phyloP scores from a whole-genome alignment of 352 stramenopile genomes.

The Phytophthora sp. region DNA sequence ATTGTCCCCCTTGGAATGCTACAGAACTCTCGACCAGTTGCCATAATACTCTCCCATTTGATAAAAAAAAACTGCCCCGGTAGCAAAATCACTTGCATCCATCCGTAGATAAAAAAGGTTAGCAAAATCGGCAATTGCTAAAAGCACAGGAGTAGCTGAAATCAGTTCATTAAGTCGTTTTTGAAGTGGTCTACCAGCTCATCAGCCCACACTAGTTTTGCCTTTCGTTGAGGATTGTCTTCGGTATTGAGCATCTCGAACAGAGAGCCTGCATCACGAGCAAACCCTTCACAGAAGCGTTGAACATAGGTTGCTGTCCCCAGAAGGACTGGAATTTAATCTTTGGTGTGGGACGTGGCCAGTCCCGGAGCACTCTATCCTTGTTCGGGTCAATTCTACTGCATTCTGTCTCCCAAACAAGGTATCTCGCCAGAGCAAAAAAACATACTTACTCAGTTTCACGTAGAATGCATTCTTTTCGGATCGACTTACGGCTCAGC shows the following conservation, averaged over 20 bases:
- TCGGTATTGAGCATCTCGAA: slow-evolving; percentile 19
- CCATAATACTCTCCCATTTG: slow-evolving; percentile 9
- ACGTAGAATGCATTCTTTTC: slow-evolving; percentile 23
- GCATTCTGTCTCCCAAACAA: slow-evolving; percentile 24
- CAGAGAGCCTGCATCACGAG: slow-evolving; percentile 9
- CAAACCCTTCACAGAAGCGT: slow-evolving; percentile 19
- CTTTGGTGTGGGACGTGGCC: slow-evolving; percentile 18
- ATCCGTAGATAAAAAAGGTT: too few relatives aligned
- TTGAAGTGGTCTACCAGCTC: neutral
- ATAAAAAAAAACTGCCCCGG: slow-evolving; percentile 23
- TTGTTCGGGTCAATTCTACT: slow-evolving; percentile 34
- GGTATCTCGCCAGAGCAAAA: slow-evolving; percentile 30
- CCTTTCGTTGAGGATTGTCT: neutral
- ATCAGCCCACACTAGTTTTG: neutral
- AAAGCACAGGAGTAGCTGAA: slow-evolving; percentile 14
- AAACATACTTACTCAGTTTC: slow-evolving; percentile 34
- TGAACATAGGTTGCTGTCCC: slow-evolving; percentile 18
- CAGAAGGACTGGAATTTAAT: slow-evolving; percentile 16
- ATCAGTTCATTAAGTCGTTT: slow-evolving; percentile 1
- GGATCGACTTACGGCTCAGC: slow-evolving; percentile 12
- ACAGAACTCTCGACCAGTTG: slow-evolving; percentile 4
- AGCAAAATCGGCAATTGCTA: neutral
- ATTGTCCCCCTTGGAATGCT: slow-evolving; percentile 3
- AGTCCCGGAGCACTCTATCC: slow-evolving; percentile 14
- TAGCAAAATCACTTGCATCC: slow-evolving; percentile 21